Evolutionary conservation across 441 rosid species (phyloP).

Genomic region (Raphanus hybrid): DNA sequence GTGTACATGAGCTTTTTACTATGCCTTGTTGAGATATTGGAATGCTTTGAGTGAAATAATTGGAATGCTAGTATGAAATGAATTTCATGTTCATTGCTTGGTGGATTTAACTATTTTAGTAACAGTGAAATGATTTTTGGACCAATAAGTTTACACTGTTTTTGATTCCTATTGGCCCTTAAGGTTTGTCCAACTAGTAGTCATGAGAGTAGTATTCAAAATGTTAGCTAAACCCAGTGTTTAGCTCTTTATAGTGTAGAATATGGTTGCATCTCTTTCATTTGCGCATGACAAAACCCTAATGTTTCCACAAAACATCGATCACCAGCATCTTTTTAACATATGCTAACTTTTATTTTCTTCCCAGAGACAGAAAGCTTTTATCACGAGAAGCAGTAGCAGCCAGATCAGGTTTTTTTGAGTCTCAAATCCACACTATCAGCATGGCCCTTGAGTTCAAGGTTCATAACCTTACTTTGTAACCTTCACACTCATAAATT

Average conservation of each 20-base stretch:
- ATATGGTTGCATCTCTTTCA: no score
- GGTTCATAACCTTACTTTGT: slow-evolving; percentile 84
- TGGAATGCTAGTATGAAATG: not conserved
- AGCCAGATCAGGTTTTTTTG: slow-evolving; percentile 87
- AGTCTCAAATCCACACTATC: slow-evolving; percentile 91
- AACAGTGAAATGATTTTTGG: not conserved
- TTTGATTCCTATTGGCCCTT: slow-evolving; percentile 1
- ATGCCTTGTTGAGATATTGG: slow-evolving; percentile 8
- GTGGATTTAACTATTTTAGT: not conserved
- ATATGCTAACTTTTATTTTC: slow-evolving; percentile 50
- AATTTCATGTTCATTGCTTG: not conserved
- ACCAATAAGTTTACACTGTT: not conserved
- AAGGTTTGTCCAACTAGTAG: not conserved
- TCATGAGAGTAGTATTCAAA: not conserved
- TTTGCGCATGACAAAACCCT: no score
- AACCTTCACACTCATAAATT: slow-evolving; percentile 19
- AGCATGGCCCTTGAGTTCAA: slow-evolving; percentile 88
- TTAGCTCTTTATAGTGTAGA: no score
- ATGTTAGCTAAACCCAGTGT: no score
- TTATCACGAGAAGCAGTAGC: slow-evolving; percentile 99
- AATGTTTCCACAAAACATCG: no score
- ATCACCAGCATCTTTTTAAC: no score
- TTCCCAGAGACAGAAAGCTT: slow-evolving; percentile 95
- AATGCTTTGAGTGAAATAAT: slow-evolving; percentile 16
- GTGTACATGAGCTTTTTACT: slow-evolving; percentile 29